Evolutionary conservation across 2,329 filamentous ascomycete species (phyloP), one percentile per base, ranked within the genome.

Genomic region (Exophiala spinifera): DNA sequence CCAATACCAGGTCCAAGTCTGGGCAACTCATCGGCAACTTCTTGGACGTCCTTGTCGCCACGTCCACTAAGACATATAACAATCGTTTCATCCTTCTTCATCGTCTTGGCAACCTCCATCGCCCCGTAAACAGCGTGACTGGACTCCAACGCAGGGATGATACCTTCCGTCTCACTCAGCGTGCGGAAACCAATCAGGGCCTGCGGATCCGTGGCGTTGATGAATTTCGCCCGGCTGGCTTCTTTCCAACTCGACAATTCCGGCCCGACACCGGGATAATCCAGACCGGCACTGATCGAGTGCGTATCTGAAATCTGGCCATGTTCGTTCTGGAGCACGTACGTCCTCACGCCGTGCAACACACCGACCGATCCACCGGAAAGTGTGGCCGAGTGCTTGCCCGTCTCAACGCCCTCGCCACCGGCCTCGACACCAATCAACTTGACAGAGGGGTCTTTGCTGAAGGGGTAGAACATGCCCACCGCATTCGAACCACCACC

Each of bases 11-110:
- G 94, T 0, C 94, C 92, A 59, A 99, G 72, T 63, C 81, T 88
- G 15, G 92, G 92, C 68, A 99, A 75, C 74, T 95, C 90, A 68
- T 99, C 94, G 0, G 94, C 94, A 48, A 99, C 92, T 66, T 89
- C 95, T 82, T 99, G 91, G 55, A 99, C 94, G 69, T 99, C 94
- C 83, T 99, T 99, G 74, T 99, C 94, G 60, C 94, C 94, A 64
- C 94, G 80, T 7, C 94, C 94, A 68, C 88, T 95, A 34, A 99
- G 72, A 74, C 92, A 97, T 60, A 99, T 91, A 56, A 99, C 92
- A 23, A 99, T 76, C 67, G 97, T 91, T 74, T 96, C 77, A 49
- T 83, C 91, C 76, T 91, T 89, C 76, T 89, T 88, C 63, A 81
- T 80, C 54, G 86, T 89, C 84, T 95, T 96, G 58, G 92, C 92